Percentiles rank a stretch among this genome's conserved stretches.
phyloP scores from a whole-genome alignment of 2,329 filamentous ascomycete species.

The Spiromastix sp. region DNA sequence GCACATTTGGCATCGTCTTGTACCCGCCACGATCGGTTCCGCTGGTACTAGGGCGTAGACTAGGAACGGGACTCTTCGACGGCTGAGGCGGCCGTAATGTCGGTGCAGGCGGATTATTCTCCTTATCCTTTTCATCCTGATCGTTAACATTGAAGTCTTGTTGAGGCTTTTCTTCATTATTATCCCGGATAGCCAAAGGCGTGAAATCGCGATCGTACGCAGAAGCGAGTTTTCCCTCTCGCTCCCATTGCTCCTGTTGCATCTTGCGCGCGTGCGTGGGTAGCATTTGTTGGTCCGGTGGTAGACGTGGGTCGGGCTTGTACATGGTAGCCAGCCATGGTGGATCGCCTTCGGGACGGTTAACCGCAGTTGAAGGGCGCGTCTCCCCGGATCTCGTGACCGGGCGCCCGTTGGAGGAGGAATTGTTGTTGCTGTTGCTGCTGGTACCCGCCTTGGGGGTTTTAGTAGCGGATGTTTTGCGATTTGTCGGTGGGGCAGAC shows the following conservation, averaged over 20 bases:
- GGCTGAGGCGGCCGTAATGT: constrained; percentile 20
- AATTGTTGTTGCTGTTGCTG: constrained; percentile 22
- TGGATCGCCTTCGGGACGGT: constrained; percentile 83
- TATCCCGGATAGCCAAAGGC: constrained; percentile 50
- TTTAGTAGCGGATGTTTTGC: constrained; percentile 28
- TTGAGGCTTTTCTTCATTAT: too few relatives aligned
- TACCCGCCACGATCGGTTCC: constrained; percentile 35
- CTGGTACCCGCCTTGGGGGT: constrained; percentile 25
- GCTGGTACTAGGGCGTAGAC: constrained; percentile 29
- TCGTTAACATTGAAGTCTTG: too few relatives aligned
- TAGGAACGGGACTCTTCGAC: constrained; percentile 23
- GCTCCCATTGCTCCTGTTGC: constrained; percentile 92
- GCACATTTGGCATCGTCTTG: constrained; percentile 39
- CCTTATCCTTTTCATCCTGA: too few relatives aligned
- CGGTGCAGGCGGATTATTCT: too few relatives aligned
- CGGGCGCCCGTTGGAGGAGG: constrained; percentile 40
- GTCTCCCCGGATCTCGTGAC: constrained; percentile 52
- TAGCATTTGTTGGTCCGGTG: constrained; percentile 88
- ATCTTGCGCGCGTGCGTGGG: constrained; percentile 85
- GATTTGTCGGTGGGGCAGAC: constrained; percentile 26
- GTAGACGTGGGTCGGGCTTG: constrained; percentile 86
- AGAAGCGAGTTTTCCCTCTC: constrained; percentile 75
- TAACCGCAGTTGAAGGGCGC: constrained; percentile 43
- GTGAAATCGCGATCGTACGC: constrained; percentile 82
- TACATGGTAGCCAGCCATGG: constrained; percentile 94